Conservation (phyloP, 2,329 filamentous ascomycete genomes). For the Pyrenophora graminea region DNA sequence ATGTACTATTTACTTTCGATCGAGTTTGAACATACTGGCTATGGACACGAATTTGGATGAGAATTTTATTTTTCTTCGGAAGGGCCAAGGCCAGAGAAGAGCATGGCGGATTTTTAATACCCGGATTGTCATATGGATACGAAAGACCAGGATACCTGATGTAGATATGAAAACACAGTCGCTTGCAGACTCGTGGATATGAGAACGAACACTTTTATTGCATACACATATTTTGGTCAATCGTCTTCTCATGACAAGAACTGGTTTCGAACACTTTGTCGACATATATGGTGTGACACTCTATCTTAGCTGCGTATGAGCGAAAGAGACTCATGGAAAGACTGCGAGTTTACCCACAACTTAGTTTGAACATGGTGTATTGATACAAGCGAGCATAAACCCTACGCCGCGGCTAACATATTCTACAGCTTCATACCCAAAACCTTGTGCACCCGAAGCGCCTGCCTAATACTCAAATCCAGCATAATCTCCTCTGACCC, state of each 20-base stretch:
- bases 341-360: not conserved
- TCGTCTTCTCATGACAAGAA: too few relatives aligned
- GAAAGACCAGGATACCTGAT: conserved; percentile 7
- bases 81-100: not conserved
- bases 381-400: not conserved
- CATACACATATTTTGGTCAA: not conserved
- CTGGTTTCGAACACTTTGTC: too few relatives aligned
- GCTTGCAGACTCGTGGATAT: conserved; percentile 1
- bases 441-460: conserved; percentile 82
- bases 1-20: conserved; percentile 21
- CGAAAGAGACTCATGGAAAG: too few relatives aligned
- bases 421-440: conserved; percentile 91
- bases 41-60: conserved; percentile 30
- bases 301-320: too few relatives aligned
- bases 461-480: conserved; percentile 91
- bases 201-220: conserved; percentile 13
- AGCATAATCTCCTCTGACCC: conserved; percentile 99
- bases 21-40: conserved; percentile 40
- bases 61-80: not conserved
- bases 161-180: conserved; percentile 19
- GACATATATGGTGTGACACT: too few relatives aligned
- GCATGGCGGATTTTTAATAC: conserved; percentile 13
- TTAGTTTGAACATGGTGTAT: not conserved
- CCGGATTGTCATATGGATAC: conserved; percentile 12
- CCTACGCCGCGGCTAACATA: not conserved